Evolutionary conservation across 768 basidiomycete species (phyloP).

Genomic region (Lyophyllum decastes): DNA sequence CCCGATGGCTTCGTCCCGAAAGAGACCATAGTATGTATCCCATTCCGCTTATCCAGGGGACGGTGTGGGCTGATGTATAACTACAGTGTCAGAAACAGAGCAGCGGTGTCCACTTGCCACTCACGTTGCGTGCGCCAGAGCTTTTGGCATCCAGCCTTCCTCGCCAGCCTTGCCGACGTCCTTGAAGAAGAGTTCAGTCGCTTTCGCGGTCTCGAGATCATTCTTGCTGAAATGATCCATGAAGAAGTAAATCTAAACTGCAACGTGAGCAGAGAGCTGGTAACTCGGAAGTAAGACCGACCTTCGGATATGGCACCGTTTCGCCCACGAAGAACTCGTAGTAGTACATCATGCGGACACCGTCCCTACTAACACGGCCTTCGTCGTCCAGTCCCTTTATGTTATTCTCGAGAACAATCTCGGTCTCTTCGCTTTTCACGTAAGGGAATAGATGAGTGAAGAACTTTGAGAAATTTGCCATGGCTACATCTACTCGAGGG

Average conservation of each 20-base stretch:
- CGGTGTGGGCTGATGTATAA: constrained; percentile 7
- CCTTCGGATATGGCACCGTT: constrained; percentile 2
- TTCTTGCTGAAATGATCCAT: constrained; percentile 11
- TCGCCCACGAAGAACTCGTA: constrained; percentile 15
- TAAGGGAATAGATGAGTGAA: constrained; percentile 18
- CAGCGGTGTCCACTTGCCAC: not conserved
- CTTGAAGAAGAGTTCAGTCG: constrained; percentile 13
- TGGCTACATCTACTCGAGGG: constrained; percentile 10
- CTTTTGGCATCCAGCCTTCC: constrained; percentile 15
- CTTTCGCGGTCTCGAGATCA: constrained; percentile 7
- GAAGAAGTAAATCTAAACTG: constrained; percentile 9
- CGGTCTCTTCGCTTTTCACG: constrained; percentile 9
- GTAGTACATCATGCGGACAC: constrained; percentile 10
- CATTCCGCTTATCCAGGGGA: constrained; percentile 8
- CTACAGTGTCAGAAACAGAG: not conserved
- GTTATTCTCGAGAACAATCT: constrained; percentile 10
- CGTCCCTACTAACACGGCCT: not conserved
- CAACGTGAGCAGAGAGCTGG: not conserved
- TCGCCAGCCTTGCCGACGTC: constrained; percentile 17
- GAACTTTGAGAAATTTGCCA: constrained; percentile 15
- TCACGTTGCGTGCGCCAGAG: constrained; percentile 14
- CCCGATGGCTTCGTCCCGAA: constrained; percentile 17
- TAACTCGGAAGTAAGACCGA: not conserved
- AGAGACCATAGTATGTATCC: constrained; percentile 15
- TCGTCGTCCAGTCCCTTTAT: constrained; percentile 7